Base-by-base conservation (phyloP, 1,139 yeast species). In the Saccharomyces uvarum region DNA sequence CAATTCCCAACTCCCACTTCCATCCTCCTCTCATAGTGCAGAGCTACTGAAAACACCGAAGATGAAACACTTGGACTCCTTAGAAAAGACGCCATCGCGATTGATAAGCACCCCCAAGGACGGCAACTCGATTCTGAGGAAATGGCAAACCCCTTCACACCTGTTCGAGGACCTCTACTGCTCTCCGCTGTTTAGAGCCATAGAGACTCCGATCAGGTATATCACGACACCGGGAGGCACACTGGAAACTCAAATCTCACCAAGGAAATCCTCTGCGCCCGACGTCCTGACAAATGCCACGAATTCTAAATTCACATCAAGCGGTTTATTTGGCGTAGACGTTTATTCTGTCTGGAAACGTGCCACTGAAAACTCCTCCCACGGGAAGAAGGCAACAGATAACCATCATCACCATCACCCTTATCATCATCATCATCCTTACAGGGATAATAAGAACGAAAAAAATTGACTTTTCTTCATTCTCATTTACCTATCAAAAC, bases 281-380 rank as follows among this genome's bases (percentile, higher is more conserved):
- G 52, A 27, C 41, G 51, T 46, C 28, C 48, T 47, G 54, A 58
- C 44, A 47, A 56, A 24, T 29, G 54, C 28, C 56, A 60, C 31
- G 59, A 59, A 49, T 38, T 59, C 67, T 8, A 65, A 65, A 51
- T 57, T 63, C 31, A 61, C 69, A 8, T 61, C 66, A 9, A 61
- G 65, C 47, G 82, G 80, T 53, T 70, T 79, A 49, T 80, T 80
- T 66, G 84, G 84, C 33, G 83, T 80, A 28, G 84, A 80, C 62
- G 74, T 80, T 29, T 77, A 78, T 58, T 78, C 81, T 31, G 82
- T 80, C n/a, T 79, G 80, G 60, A 73, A 78, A 59, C 71, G 84
- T 21, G 84, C 82, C 1, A 77, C 77, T 21, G 78, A 75, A 50
- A 60, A 64, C 48, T 57, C 56, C 19, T 51, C 52, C 16, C 53